Evolutionary conservation across 257 asterid species (phyloP), one percentile per base, ranked within the genome.

Genomic region (Lithospermum erythrorhizon): DNA sequence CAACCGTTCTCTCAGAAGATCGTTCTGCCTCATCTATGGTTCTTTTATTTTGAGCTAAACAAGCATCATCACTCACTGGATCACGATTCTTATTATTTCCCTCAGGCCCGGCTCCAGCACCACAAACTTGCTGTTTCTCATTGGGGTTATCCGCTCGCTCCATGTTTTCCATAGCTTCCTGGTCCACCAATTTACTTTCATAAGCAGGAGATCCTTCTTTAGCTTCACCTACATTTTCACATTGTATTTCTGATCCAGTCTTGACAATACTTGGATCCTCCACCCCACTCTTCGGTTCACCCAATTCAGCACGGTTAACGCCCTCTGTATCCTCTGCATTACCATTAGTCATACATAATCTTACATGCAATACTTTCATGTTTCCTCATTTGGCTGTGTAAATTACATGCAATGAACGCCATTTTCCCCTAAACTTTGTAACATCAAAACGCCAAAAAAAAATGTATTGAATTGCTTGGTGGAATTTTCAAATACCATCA

Each of bases 101-200:
- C 45, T 63, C 65, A 55, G 23, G 29, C 21, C 56, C 65, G 49
- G 69, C 68, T 54, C 53, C 19, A 62, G 52, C 65, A 59, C 63
- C 73, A 41, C 66, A 70, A 57, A 71, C 68, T 60, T 67, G 57
- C 59, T 64, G n/a, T 66, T 62, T 49, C 68, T 83, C 61, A 13
- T 57, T 32, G 61, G 54, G 65, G 53, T 27, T 68, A 66, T 65
- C 66, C 62, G 68, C 77, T 22, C 4, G 25, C 2, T 65, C 79
- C 57, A 21, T 78, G 71, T 55, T 70, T 58, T 61, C 76, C 35
- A 56, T 18, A 10, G 74, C 32, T 59, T 68, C 68, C 70, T 63
- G 67, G 61, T 63, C 81, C 68, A 66, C 82, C 32, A 30, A 37
- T 51, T 55, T 65, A 13, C 58, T 62, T 29, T 67, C 52, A 30